These are phyloP conservation scores for Tylopilus felleus DNA, from an alignment of 768 basidiomycete species.

Conservation along the genomic window DNA sequence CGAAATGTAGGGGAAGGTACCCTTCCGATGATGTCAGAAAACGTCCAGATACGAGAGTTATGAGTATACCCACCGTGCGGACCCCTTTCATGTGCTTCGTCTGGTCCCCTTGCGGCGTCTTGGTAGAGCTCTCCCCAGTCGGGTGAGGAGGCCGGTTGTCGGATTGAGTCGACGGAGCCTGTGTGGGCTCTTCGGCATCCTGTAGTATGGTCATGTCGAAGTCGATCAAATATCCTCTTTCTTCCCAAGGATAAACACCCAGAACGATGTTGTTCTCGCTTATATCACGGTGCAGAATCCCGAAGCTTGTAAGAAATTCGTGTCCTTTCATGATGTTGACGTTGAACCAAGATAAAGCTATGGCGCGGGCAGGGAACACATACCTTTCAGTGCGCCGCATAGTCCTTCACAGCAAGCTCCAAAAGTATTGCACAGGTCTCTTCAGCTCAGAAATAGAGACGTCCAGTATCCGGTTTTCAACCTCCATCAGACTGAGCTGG, in stretches of 20 bases:
- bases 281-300: background rate
- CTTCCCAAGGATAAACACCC: background rate
- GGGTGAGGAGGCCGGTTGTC: background rate
- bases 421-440: background rate
- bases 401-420: background rate
- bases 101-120: background rate
- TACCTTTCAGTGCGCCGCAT: background rate
- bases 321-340: background rate
- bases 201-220: constrained; percentile 20
- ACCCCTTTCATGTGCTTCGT: background rate
- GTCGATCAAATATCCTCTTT: constrained; percentile 31
- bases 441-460: background rate
- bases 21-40: background rate
- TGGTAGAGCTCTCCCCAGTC: background rate
- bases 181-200: background rate
- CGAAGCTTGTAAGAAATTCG: background rate
- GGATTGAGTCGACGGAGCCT: too few species aligned
- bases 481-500: background rate
- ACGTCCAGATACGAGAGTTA: background rate
- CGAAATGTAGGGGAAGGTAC: background rate
- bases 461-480: background rate
- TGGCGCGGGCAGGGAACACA: background rate
- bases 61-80: background rate
- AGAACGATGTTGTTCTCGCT: constrained; percentile 1
- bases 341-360: too few species aligned